Percentiles rank a stretch among this genome's conserved stretches.
These are phyloP conservation scores for Luffa aegyptiaca DNA, from an alignment of 306 rosid species.

Conservation along the genomic window DNA sequence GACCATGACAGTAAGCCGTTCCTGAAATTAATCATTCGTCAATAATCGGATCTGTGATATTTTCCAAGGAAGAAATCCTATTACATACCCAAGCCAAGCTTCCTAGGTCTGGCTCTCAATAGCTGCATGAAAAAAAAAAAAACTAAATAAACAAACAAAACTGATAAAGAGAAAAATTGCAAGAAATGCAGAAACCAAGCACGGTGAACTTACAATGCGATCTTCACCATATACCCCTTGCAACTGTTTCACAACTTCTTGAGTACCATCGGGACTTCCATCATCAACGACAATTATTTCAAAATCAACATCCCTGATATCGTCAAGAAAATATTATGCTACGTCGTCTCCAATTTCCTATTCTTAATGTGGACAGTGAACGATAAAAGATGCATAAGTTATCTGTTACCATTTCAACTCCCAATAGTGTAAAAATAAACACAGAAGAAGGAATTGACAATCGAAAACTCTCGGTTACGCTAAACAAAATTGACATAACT, in stretches of 20 bases:
- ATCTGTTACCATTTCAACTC: background rate
- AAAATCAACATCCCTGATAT: slow-evolving; percentile 63
- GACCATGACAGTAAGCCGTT: slow-evolving; percentile 87
- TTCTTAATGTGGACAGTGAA: background rate
- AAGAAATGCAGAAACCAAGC: slow-evolving; percentile 4
- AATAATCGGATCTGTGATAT: slow-evolving; percentile 10
- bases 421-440: background rate
- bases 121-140: slow-evolving; percentile 34
- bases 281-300: slow-evolving; percentile 88
- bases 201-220: slow-evolving; percentile 54
- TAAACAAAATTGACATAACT: background rate
- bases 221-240: slow-evolving; percentile 81
- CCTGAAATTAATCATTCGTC: slow-evolving; percentile 46
- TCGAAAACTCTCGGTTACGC: background rate
- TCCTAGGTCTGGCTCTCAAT: slow-evolving; percentile 77
- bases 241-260: slow-evolving; percentile 69
- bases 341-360: background rate
- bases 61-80: background rate
- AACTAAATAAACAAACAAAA: background rate
- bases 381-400: background rate
- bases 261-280: slow-evolving; percentile 99
- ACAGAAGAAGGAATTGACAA: background rate
- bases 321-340: background rate
- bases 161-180: background rate
- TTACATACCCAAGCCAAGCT: slow-evolving; percentile 77